Percentiles rank a stretch among this genome's conserved stretches.
Conservation (phyloP, 139 green algal genomes). For the Chlamydomonas sp. region DNA sequence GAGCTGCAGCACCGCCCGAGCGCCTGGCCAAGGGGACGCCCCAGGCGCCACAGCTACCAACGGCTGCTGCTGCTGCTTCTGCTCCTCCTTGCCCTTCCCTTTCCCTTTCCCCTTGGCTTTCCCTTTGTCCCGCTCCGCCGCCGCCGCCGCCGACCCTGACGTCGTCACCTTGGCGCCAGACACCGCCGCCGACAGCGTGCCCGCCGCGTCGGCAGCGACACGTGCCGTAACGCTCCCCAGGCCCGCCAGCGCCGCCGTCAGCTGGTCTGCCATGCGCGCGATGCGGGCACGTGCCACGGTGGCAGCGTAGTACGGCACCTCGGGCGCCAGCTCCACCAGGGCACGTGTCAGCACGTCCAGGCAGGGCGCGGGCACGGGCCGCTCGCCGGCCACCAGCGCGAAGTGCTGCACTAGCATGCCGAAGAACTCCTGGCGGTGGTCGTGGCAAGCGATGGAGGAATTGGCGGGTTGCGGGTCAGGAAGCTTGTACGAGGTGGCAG, state of each 20-base stretch:
- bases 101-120: too few species aligned
- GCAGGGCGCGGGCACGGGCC: slow-evolving; percentile 61
- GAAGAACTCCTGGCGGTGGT: slow-evolving; percentile 81
- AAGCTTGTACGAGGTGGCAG: too few species aligned
- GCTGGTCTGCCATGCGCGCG: slow-evolving; percentile 62
- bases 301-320: slow-evolving; percentile 92
- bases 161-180: neutral
- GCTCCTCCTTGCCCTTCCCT: neutral
- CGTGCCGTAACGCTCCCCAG: neutral
- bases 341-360: slow-evolving; percentile 78
- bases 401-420: slow-evolving; percentile 94
- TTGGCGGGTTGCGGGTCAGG: neutral
- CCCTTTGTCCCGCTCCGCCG: neutral
- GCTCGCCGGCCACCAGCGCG: slow-evolving; percentile 71
- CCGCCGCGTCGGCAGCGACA: neutral
- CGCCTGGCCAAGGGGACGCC: slow-evolving; percentile 47
- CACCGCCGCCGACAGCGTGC: neutral
- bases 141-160: neutral
- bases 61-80: slow-evolving; percentile 28
- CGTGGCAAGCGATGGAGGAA: neutral
- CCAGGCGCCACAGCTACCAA: neutral
- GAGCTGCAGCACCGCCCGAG: slow-evolving; percentile 82
- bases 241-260: slow-evolving; percentile 53
- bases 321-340: slow-evolving; percentile 71
- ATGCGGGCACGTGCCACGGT: slow-evolving; percentile 86